These are phyloP conservation scores for Hymenoscyphus scutula DNA, from an alignment of 2,329 filamentous ascomycete genomes.

Conservation along the genomic window DNA sequence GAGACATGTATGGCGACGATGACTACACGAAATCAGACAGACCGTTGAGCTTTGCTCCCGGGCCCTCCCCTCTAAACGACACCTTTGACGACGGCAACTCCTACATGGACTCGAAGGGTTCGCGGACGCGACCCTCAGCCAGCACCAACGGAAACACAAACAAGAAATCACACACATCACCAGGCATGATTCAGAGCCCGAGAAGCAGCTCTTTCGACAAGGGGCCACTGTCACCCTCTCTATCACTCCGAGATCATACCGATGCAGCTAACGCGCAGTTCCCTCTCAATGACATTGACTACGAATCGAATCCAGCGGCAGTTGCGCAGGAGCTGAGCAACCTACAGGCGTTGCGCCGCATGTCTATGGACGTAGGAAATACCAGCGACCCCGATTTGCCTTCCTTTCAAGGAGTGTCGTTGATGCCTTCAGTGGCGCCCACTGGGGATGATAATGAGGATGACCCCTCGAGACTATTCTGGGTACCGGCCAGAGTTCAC, in stretches of 20 bases:
- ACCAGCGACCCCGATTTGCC: constrained; percentile 70
- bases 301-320: constrained; percentile 69
- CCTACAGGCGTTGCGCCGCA: constrained; percentile 68
- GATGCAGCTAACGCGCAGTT: constrained; percentile 59
- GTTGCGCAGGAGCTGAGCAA: constrained; percentile 73
- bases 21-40: constrained; percentile 52
- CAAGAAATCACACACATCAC: constrained; percentile 33
- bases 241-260: constrained; percentile 38
- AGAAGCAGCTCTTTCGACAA: constrained; percentile 34
- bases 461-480: constrained; percentile 84
- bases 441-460: constrained; percentile 76
- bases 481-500: constrained; percentile 93
- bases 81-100: constrained; percentile 36
- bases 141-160: constrained; percentile 30
- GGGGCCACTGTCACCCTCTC: constrained; percentile 40
- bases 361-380: constrained; percentile 73
- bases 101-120: constrained; percentile 29
- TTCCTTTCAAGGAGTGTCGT: constrained; percentile 62
- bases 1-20: constrained; percentile 67
- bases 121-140: constrained; percentile 26
- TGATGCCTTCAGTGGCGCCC: constrained; percentile 70
- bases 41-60: constrained; percentile 55
- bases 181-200: constrained; percentile 33
- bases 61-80: constrained; percentile 43
- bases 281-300: constrained; percentile 69